Evolutionary conservation across 2,329 filamentous ascomycete species (phyloP).

Genomic region (Nigrospora sphaerica): DNA sequence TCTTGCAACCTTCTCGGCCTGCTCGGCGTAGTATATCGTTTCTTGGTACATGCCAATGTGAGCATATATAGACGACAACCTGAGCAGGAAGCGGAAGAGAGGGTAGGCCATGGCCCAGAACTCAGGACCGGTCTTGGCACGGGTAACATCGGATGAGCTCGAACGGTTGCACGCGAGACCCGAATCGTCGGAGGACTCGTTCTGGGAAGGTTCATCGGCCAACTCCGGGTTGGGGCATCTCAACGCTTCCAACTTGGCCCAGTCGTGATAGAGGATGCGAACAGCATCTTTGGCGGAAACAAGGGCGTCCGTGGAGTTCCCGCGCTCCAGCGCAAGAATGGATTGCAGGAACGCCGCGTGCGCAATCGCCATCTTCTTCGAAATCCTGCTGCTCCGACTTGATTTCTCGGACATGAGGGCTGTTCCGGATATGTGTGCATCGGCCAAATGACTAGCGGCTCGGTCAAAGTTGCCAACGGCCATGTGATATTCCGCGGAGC

Average conservation of each 20-base stretch:
- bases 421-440: slow-evolving; percentile 31
- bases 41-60: slow-evolving; percentile 84
- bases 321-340: slow-evolving; percentile 54
- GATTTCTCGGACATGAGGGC: slow-evolving; percentile 11
- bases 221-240: slow-evolving; percentile 10
- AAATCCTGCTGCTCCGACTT: slow-evolving; percentile 28
- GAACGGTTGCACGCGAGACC: slow-evolving; percentile 19
- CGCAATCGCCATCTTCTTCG: slow-evolving; percentile 45
- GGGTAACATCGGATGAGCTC: slow-evolving; percentile 11
- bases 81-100: slow-evolving; percentile 63
- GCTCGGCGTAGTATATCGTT: slow-evolving; percentile 80
- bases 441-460: slow-evolving; percentile 36
- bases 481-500: slow-evolving; percentile 68
- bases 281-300: slow-evolving; percentile 50
- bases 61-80: slow-evolving; percentile 71
- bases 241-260: slow-evolving; percentile 42
- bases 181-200: slow-evolving; percentile 16
- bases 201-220: slow-evolving; percentile 16
- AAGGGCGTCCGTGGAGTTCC: slow-evolving; percentile 52
- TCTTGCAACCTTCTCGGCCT: slow-evolving; percentile 69
- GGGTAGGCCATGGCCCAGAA: slow-evolving; percentile 77
- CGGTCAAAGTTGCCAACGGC: slow-evolving; percentile 59
- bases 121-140: slow-evolving; percentile 45
- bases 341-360: slow-evolving; percentile 60
- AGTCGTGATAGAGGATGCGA: slow-evolving; percentile 47